phyloP scores from a whole-genome alignment of 257 asterid species.

The Gardenia jasminoides region DNA sequence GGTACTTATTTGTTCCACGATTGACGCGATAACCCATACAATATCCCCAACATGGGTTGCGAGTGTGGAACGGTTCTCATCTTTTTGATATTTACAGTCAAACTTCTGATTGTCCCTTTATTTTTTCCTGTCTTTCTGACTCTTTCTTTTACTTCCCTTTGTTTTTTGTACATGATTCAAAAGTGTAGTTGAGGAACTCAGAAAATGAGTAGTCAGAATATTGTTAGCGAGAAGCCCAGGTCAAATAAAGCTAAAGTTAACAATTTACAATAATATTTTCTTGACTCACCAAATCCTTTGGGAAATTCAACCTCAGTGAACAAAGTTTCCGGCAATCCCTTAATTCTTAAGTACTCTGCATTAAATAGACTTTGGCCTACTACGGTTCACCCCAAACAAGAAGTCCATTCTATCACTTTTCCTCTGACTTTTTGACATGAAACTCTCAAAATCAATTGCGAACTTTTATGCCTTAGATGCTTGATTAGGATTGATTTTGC shows the following conservation, averaged over 20 bases:
- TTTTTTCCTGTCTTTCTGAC: background rate
- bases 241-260: background rate
- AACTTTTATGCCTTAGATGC: background rate
- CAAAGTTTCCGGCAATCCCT: slow-evolving; percentile 19
- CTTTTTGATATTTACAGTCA: too few relatives aligned
- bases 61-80: background rate
- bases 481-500: slow-evolving; percentile 8
- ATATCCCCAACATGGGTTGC: background rate
- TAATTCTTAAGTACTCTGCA: background rate
- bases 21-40: background rate
- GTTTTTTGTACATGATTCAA: background rate
- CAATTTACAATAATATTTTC: background rate
- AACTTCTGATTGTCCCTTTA: too few relatives aligned
- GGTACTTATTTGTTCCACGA: background rate
- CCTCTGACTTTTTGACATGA: background rate
- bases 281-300: background rate
- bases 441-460: background rate
- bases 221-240: background rate
- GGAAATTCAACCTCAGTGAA: background rate
- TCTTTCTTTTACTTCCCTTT: background rate
- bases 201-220: background rate
- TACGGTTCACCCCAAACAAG: background rate
- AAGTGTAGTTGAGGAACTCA: background rate
- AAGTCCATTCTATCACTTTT: background rate
- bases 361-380: background rate